Percentiles rank a stretch among this genome's conserved stretches.
Conservation (phyloP, 768 basidiomycete species). For the Pisolithus sp. region DNA sequence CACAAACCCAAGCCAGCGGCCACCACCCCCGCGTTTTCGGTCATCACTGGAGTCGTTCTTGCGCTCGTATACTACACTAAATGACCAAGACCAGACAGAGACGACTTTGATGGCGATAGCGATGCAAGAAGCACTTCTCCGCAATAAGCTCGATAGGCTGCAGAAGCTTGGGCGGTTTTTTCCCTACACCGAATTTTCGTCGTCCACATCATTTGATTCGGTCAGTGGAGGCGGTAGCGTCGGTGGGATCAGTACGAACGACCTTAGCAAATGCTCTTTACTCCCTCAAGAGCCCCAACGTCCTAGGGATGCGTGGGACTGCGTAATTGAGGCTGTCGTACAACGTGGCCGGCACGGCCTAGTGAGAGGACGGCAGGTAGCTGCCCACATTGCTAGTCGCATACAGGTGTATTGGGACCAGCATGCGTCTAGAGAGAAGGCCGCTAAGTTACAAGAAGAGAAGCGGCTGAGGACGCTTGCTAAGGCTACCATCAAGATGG, state of each 20-base stretch:
- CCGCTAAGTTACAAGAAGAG: slow-evolving; percentile 55
- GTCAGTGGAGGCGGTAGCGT: background rate
- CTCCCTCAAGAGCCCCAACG: slow-evolving; percentile 19
- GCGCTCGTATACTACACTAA: slow-evolving; percentile 52
- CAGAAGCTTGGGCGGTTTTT: slow-evolving; percentile 42
- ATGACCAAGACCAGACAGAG: slow-evolving; percentile 42
- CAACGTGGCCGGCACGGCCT: slow-evolving; percentile 17
- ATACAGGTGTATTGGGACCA: slow-evolving; percentile 74
- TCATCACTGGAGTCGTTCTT: slow-evolving; percentile 54
- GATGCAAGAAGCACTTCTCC: slow-evolving; percentile 36
- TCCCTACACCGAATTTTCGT: slow-evolving; percentile 28
- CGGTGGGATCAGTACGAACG: slow-evolving; percentile 1
- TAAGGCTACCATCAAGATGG: slow-evolving; percentile 62
- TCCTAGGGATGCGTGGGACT: slow-evolving; percentile 50
- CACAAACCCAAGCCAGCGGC: slow-evolving; percentile 64
- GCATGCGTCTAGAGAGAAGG: slow-evolving; percentile 56
- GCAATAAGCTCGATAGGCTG: slow-evolving; percentile 39
- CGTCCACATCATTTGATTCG: slow-evolving; percentile 13
- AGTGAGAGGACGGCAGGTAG: slow-evolving; percentile 36
- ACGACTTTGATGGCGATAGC: slow-evolving; percentile 34
- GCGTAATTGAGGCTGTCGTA: slow-evolving; percentile 44
- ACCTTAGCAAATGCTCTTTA: slow-evolving; percentile 10
- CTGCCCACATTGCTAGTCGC: slow-evolving; percentile 52
- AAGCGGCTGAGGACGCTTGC: slow-evolving; percentile 58
- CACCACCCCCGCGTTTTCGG: slow-evolving; percentile 44